Evolutionary conservation across 768 basidiomycete species (phyloP).

Genomic region (Sarcodon aspratus): DNA sequence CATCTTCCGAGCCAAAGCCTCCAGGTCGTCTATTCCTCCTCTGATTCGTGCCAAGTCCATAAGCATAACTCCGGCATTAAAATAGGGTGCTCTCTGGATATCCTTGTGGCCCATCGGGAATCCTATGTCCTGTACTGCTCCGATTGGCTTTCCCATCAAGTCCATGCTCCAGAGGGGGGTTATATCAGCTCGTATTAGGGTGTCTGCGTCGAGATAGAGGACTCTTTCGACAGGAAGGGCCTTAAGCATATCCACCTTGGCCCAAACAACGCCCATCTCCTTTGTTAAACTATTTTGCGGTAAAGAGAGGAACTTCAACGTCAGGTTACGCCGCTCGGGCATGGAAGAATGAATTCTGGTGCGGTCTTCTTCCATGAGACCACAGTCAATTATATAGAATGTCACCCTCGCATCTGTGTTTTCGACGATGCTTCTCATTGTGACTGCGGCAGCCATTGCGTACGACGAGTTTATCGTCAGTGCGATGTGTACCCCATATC

Average conservation of each 20-base stretch:
- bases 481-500: slow-evolving; percentile 37
- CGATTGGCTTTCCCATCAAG: slow-evolving; percentile 28
- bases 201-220: slow-evolving; percentile 43
- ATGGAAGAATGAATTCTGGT: slow-evolving; percentile 19
- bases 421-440: slow-evolving; percentile 29
- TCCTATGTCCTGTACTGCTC: slow-evolving; percentile 37
- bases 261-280: slow-evolving; percentile 28
- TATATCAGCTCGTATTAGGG: slow-evolving; percentile 30
- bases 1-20: slow-evolving; percentile 15
- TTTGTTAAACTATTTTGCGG: slow-evolving; percentile 19
- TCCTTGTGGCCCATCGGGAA: slow-evolving; percentile 33
- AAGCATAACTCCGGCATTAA: slow-evolving; percentile 46
- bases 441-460: slow-evolving; percentile 36
- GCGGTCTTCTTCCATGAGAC: slow-evolving; percentile 25
- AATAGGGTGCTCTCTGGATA: slow-evolving; percentile 25
- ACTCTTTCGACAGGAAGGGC: slow-evolving; percentile 37
- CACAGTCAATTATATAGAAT: slow-evolving; percentile 39
- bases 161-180: slow-evolving; percentile 33
- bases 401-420: slow-evolving; percentile 27
- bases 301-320: slow-evolving; percentile 30
- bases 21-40: slow-evolving; percentile 13
- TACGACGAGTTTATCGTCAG: slow-evolving; percentile 31
- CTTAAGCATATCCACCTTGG: slow-evolving; percentile 35
- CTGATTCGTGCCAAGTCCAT: slow-evolving; percentile 34
- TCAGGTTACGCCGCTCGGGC: slow-evolving; percentile 17